Base-by-base conservation (phyloP, 345 rosid genomes). In the Linum tenue region DNA sequence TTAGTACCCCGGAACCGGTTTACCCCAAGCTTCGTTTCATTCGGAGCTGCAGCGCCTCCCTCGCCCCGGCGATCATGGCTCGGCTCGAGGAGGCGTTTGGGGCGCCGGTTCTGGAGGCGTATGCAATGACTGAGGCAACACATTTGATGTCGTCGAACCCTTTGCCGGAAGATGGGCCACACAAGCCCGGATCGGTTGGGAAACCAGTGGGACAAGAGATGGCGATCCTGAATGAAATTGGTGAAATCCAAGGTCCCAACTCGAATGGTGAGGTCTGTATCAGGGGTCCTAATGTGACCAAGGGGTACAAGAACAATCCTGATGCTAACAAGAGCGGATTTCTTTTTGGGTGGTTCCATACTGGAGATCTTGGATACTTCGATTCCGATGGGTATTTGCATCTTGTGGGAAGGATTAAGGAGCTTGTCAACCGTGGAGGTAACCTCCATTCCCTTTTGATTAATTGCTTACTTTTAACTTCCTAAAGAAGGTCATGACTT, bases 341-440 rank as follows among this genome's bases (percentile, higher is more conserved):
- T 65, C 83, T 73, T 72, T 90, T 86, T 67, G 96, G 98, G 37
- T 92, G 97, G 98, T 92, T 92, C 72, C 98, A 88, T 64, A 90
- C 98, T 0, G 98, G 97, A 11, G 98, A 92, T 67, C 38, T 88
- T 5, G 98, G 97, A 48, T 75, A 64, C 70, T 73, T 90, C 37
- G 98, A 92, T 70, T 68, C 85, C 0, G 98, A 92, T 59, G 97
- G 98, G 16, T 90, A 86, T 73, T 72, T 92, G 87, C 82, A 82
- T 74, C 78, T 92, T 5, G 97, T 90, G 44, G 98, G 98, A 63
- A 83, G 98, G 64, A 92, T 88, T 74, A 92, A 92, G 86, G 98
- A 92, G 81, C 94, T 92, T 39, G 84, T 92, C 70, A 92, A 92
- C 77, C 98, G 98, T 67, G 98, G 98, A 78, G 98, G 98, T 91